These are phyloP conservation scores for Brassica balearica DNA, from an alignment of 441 rosid genomes.

Conservation along the genomic window DNA sequence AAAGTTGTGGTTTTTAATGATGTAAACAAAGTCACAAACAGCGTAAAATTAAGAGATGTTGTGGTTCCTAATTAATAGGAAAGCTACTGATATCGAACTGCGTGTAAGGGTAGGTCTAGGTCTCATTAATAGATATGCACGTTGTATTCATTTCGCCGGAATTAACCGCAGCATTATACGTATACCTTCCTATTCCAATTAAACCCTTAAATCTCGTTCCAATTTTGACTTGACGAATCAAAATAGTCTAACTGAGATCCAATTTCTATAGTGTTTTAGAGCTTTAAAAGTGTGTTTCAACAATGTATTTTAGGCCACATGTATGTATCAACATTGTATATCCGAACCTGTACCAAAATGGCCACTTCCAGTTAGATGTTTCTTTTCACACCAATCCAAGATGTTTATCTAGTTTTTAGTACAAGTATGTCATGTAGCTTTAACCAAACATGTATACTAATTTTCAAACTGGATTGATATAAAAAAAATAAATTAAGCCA, in stretches of 20 bases:
- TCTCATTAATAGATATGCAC: conserved; percentile 41
- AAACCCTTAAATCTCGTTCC: conserved; percentile 22
- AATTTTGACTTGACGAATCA: conserved; percentile 22
- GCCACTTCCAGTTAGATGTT: conserved; percentile 25
- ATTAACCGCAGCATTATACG: conserved; percentile 31
- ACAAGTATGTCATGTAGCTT: conserved; percentile 21
- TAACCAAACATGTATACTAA: conserved; percentile 22
- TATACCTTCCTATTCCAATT: conserved; percentile 9
- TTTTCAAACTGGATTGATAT: conserved; percentile 11
- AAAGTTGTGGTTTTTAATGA: conserved; percentile 25
- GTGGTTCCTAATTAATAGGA: conserved; percentile 37
- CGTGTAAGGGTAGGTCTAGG: conserved; percentile 44
- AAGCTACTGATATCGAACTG: conserved; percentile 43
- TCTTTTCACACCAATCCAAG: conserved; percentile 26
- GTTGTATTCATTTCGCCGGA: conserved; percentile 35
- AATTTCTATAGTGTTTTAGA: conserved; percentile 1
- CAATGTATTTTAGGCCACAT: conserved; percentile 23
- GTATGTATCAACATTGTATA: conserved; percentile 21
- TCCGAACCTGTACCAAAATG: conserved; percentile 19
- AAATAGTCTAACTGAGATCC: conserved; percentile 13
- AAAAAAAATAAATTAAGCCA: background rate
- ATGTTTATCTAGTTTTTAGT: background rate
- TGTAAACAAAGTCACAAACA: conserved; percentile 25
- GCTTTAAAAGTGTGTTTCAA: conserved; percentile 6
- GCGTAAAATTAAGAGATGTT: conserved; percentile 31